Evolutionary conservation across 306 rosid species (phyloP).

Genomic region (Sesbania bispinosa): DNA sequence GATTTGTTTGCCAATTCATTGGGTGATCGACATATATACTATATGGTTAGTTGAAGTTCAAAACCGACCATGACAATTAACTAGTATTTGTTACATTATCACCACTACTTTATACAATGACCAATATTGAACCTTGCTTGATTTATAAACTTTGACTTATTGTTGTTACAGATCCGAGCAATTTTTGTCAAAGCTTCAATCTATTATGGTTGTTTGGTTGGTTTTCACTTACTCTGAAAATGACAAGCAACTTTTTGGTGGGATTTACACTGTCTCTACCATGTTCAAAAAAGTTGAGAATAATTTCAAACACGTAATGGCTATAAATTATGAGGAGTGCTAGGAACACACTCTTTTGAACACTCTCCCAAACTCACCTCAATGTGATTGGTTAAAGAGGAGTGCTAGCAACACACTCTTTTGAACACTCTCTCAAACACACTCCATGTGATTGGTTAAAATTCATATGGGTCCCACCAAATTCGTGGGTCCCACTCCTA

Average conservation of each 20-base stretch:
- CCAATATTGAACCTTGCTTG: background rate
- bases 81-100: background rate
- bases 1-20: background rate
- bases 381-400: no score
- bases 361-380: no score
- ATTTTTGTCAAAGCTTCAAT: constrained; percentile 8
- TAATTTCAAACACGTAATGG: constrained; percentile 20
- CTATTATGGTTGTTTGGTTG: constrained; percentile 31
- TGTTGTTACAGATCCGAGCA: background rate
- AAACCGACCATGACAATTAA: constrained; percentile 23
- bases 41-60: background rate
- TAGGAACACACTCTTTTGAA: no score
- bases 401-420: no score
- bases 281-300: constrained; percentile 18
- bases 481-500: no score
- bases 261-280: constrained; percentile 23
- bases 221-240: constrained; percentile 27
- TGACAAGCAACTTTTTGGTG: constrained; percentile 22
- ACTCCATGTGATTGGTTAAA: no score
- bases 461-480: no score
- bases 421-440: no score
- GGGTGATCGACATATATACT: background rate
- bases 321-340: no score
- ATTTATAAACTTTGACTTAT: background rate
- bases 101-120: background rate